Base-by-base conservation (phyloP, 2,329 filamentous ascomycete genomes). In the Ceratocystis diversiconidia region DNA sequence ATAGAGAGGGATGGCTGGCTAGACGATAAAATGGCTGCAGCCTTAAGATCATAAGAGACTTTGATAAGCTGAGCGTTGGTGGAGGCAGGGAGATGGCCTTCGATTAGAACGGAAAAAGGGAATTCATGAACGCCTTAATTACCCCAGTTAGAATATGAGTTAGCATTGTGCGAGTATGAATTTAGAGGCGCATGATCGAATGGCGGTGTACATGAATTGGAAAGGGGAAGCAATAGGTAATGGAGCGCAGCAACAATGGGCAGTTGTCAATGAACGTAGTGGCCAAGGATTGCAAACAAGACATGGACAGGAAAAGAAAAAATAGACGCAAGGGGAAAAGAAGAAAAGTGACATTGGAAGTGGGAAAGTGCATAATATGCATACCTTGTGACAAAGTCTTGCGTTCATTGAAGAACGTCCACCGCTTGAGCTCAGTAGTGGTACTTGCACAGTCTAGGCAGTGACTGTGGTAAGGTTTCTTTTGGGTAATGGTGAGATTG, bases 31-130 rank as follows among this genome's bases (percentile, higher is more conserved):
- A 82, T 80, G 65, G 84, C 84, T 63, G 85, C 82, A 62, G 88
- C 88, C 69, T 82, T 80, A 71, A 97, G 86, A 69, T 85, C 83
- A 77, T 97, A 97, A 69, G 89, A 81, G 68, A 97, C 85, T 66
- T 80, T 80, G 19, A 87, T 82, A 61, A 96, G 76, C 5, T 83
- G 78, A 64, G 88, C 88, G 72, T 92, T 86, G 71, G 89, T 89
- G 52, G 85, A 88, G 1, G 90, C 89, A 2, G 92, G 92, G n/a
- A 96, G 81, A 72, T 92, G 82, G 22, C 94, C 94, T 1, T 86
- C 85, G 57, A 99, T 82, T 63, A 96, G 80, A 70, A 90, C 87
- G 70, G 90, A 95, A 75, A 96, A 96, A 61, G 94, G 92, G 73
- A 92, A 95, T 59, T 84, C 80, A 74, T 96, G 90, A 30, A 62